Evolutionary conservation across 2,329 filamentous ascomycete species (phyloP).

Genomic region (Microthyrium microscopicum): DNA sequence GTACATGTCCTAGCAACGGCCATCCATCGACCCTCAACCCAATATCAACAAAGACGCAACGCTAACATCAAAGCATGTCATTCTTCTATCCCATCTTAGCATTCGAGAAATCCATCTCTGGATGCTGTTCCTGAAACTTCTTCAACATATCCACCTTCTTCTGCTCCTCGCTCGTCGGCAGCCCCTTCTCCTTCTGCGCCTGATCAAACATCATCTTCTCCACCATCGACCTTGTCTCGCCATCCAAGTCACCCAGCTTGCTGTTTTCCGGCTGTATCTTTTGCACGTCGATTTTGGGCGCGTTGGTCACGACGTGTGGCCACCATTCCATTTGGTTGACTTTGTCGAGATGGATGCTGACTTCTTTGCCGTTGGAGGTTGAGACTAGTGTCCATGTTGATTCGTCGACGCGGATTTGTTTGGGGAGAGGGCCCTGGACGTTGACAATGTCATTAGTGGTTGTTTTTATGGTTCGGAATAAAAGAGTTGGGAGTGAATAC

Average conservation of each 20-base stretch:
- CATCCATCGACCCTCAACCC: no score
- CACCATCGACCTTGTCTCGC: slow-evolving; percentile 89
- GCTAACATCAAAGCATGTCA: no score
- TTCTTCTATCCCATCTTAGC: slow-evolving; percentile 39
- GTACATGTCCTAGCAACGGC: no score
- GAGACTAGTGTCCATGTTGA: slow-evolving; percentile 84
- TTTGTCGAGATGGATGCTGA: slow-evolving; percentile 87
- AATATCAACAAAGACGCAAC: no score
- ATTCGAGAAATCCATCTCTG: slow-evolving; percentile 53
- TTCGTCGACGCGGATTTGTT: slow-evolving; percentile 66
- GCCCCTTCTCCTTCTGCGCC: slow-evolving; percentile 82
- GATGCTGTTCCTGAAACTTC: slow-evolving; percentile 74
- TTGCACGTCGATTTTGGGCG: slow-evolving; percentile 83
- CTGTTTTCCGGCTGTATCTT: slow-evolving; percentile 91
- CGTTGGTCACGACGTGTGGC: slow-evolving; percentile 73
- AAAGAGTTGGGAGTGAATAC: slow-evolving; percentile 11
- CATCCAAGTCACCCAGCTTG: slow-evolving; percentile 82
- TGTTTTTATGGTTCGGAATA: not conserved
- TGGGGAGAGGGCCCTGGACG: slow-evolving; percentile 69
- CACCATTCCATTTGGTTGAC: slow-evolving; percentile 97
- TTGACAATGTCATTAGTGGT: no score
- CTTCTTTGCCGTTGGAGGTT: slow-evolving; percentile 48
- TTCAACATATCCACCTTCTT: slow-evolving; percentile 85
- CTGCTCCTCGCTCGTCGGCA: slow-evolving; percentile 84
- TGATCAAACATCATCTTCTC: slow-evolving; percentile 99